Evolutionary conservation across 108 stramenopile species (phyloP).

Genomic region (Cyclostephanos tholiformis): DNA sequence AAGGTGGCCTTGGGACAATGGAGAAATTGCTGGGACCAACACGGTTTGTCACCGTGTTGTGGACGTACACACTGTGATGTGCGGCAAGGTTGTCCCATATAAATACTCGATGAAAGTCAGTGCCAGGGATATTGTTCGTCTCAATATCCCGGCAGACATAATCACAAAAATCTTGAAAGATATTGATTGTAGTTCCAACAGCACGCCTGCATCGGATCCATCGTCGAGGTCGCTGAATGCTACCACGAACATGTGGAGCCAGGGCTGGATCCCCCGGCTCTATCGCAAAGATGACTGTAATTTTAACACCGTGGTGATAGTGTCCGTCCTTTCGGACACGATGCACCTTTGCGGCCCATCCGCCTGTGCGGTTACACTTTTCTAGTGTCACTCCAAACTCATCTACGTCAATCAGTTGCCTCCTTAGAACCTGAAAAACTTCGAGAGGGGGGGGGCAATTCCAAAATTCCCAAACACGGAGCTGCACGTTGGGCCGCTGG

Average conservation of each 20-base stretch:
- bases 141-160: constrained; percentile 22
- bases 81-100: constrained; percentile 24
- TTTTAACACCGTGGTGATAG: constrained; percentile 6
- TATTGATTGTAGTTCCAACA: constrained; percentile 11
- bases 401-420: too few relatives aligned
- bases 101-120: constrained; percentile 19
- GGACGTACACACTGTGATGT: constrained; percentile 23
- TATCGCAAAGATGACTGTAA: constrained; percentile 9
- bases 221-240: constrained; percentile 8
- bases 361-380: too few relatives aligned
- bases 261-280: constrained; percentile 7
- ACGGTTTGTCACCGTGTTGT: constrained; percentile 11
- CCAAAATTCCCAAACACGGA: constrained; percentile 1
- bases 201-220: constrained; percentile 12
- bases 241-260: background rate
- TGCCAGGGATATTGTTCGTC: constrained; percentile 4
- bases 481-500: background rate
- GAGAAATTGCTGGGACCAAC: constrained; percentile 11
- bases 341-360: background rate
- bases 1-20: constrained; percentile 19
- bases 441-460: too few relatives aligned
- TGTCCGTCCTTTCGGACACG: constrained; percentile 19
- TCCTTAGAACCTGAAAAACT: too few relatives aligned
- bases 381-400: too few relatives aligned
- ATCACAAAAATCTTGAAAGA: constrained; percentile 20